phyloP scores from a whole-genome alignment of 1,284 basidiomycete genomes.

The Malassezia yamatoensis region DNA sequence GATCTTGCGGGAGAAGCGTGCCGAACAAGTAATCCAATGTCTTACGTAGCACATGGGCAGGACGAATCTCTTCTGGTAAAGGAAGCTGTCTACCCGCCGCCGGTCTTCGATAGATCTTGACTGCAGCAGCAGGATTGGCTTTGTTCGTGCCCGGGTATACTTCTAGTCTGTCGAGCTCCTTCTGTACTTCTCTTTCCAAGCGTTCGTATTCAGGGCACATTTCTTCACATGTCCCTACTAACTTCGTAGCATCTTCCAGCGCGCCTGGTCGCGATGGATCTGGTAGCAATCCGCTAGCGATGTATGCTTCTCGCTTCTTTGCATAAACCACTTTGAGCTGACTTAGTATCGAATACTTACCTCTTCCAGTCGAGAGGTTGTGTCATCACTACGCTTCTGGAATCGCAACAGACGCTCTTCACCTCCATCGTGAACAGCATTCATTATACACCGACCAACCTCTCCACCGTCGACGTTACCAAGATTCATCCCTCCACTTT shows the following conservation, averaged over 20 bases:
- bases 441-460: slow-evolving; percentile 1
- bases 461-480: not conserved
- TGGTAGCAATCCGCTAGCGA: slow-evolving; percentile 73
- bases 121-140: slow-evolving; percentile 74
- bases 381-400: slow-evolving; percentile 11
- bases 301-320: slow-evolving; percentile 64
- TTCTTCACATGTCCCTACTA: slow-evolving; percentile 77
- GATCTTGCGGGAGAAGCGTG: slow-evolving; percentile 60
- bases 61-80: slow-evolving; percentile 80
- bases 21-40: slow-evolving; percentile 89
- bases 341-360: not conserved
- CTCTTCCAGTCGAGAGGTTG: slow-evolving; percentile 4
- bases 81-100: slow-evolving; percentile 72
- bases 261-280: slow-evolving; percentile 67
- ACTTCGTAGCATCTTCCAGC: slow-evolving; percentile 74
- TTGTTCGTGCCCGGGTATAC: slow-evolving; percentile 53
- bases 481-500: slow-evolving; percentile 8
- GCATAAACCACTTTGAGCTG: slow-evolving; percentile 57
- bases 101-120: slow-evolving; percentile 88
- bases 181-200: slow-evolving; percentile 78
- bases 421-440: not conserved
- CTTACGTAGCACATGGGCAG: slow-evolving; percentile 67
- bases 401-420: slow-evolving; percentile 15
- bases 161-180: slow-evolving; percentile 79
- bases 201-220: slow-evolving; percentile 93